These are phyloP conservation scores for Aspergillus japonicus DNA, from an alignment of 2,329 filamentous ascomycete species.

Conservation along the genomic window DNA sequence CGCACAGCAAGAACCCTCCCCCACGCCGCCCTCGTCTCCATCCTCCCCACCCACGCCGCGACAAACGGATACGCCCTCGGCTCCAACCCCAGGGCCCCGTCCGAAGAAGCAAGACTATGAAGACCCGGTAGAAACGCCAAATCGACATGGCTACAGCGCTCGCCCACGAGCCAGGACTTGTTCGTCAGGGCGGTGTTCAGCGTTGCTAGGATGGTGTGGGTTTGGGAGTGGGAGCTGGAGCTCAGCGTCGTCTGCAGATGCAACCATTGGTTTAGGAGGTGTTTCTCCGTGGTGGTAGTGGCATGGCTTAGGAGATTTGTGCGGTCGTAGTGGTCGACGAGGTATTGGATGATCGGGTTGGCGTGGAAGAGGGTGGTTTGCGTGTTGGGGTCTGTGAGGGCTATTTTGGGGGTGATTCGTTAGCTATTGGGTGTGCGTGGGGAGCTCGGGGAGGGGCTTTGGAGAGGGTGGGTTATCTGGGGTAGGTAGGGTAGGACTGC, in stretches of 20 bases:
- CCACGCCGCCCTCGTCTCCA: slow-evolving; percentile 1
- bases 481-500: no score
- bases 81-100: neutral
- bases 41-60: neutral
- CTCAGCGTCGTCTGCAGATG: slow-evolving; percentile 2
- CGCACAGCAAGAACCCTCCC: neutral
- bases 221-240: neutral
- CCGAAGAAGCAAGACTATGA: no score
- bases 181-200: neutral
- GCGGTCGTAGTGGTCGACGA: slow-evolving; percentile 28
- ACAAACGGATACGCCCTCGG: neutral
- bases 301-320: neutral
- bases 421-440: neutral
- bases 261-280: slow-evolving; percentile 1
- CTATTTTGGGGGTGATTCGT: neutral
- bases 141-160: slow-evolving; percentile 2
- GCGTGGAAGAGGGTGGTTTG: slow-evolving; percentile 20
- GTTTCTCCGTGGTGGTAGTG: neutral
- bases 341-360: slow-evolving; percentile 52
- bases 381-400: neutral
- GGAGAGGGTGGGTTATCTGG: no score
- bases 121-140: neutral
- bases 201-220: neutral
- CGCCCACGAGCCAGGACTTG: slow-evolving; percentile 3
- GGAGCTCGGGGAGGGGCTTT: no score